phyloP scores from a whole-genome alignment of 1,284 basidiomycete species.

The Puccinia coronata region DNA sequence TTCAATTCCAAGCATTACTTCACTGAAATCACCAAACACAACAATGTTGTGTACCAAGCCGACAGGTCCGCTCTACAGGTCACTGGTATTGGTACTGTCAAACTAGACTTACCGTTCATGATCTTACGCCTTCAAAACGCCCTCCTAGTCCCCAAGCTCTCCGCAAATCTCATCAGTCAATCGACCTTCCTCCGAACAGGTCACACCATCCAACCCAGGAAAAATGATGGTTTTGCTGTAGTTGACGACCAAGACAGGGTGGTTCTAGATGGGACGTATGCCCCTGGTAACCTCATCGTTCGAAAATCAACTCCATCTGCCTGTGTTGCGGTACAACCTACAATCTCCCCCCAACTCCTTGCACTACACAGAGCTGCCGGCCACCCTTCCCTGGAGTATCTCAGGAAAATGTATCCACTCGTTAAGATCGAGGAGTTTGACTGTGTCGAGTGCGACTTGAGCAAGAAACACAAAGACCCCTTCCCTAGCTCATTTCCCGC shows the following conservation, averaged over 20 bases:
- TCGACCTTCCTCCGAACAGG: neutral
- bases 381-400: neutral
- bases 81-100: neutral
- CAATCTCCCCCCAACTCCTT: neutral
- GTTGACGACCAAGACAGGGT: too few relatives aligned
- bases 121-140: neutral
- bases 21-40: neutral
- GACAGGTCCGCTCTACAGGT: neutral
- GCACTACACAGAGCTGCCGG: neutral
- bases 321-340: neutral
- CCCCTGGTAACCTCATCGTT: too few relatives aligned
- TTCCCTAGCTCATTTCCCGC: constrained; percentile 4
- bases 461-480: neutral
- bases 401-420: neutral
- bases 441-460: neutral
- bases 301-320: too few relatives aligned
- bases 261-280: too few relatives aligned
- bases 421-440: neutral
- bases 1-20: neutral
- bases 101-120: neutral
- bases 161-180: too few relatives aligned
- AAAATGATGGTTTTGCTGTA: neutral
- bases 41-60: neutral
- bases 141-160: neutral
- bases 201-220: neutral